Evolutionary conservation across 2,329 filamentous ascomycete genomes (phyloP).

Genomic region (Fusarium sp.): DNA sequence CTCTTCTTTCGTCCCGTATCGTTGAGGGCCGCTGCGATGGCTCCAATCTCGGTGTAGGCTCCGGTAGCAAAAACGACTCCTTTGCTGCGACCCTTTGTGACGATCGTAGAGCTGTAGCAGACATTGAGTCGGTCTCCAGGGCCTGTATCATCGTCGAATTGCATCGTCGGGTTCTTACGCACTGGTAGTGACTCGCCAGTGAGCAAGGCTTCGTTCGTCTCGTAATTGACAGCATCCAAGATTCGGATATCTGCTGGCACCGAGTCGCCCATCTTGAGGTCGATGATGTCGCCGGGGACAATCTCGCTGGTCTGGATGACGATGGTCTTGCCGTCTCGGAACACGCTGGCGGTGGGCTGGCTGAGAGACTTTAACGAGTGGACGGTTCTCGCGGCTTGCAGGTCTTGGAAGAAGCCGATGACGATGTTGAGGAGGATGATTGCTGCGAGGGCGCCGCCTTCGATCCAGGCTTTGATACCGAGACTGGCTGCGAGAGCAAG

Average conservation of each 20-base stretch:
- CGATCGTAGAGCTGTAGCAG: conserved; percentile 72
- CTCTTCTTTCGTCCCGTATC: conserved; percentile 48
- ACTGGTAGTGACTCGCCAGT: conserved; percentile 64
- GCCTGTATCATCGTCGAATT: conserved; percentile 55
- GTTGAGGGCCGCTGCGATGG: conserved; percentile 65
- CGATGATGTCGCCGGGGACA: conserved; percentile 65
- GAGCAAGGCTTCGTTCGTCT: conserved; percentile 31
- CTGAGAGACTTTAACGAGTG: conserved; percentile 57
- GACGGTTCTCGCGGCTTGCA: conserved; percentile 61
- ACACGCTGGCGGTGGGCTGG: conserved; percentile 34
- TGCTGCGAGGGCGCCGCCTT: conserved; percentile 68
- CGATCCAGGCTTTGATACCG: conserved; percentile 68
- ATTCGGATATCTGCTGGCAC: conserved; percentile 69
- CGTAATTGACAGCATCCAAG: conserved; percentile 28
- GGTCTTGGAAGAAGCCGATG: conserved; percentile 61
- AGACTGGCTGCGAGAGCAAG: conserved; percentile 68
- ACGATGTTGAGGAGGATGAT: conserved; percentile 70
- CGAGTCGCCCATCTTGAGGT: conserved; percentile 67
- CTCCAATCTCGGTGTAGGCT: conserved; percentile 71
- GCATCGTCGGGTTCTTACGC: conserved; percentile 60
- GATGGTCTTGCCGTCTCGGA: conserved; percentile 29
- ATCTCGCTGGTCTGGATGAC: conserved; percentile 28
- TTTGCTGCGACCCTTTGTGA: conserved; percentile 70
- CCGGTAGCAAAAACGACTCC: conserved; percentile 73
- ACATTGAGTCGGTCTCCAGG: conserved; percentile 71